Conservation (phyloP, 371 early-diverging fungal genomes). For the Actinomortierella ambigua region DNA sequence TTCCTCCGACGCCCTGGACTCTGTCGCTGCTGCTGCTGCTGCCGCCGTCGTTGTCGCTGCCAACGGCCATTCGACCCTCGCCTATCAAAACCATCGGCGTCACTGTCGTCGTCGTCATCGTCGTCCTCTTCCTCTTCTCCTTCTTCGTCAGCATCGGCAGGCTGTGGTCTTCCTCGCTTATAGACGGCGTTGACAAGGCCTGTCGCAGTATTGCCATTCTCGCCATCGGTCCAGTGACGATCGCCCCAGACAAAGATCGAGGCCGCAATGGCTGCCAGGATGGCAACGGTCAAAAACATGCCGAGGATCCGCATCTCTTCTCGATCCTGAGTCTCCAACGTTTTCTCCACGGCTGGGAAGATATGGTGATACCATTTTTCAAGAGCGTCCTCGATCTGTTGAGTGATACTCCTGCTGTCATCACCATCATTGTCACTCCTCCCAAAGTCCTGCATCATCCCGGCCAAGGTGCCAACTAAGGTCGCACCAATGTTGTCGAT, state of each 20-base stretch:
- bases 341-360: constrained; percentile 27
- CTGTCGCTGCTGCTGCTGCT: too few species aligned
- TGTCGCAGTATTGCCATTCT: constrained; percentile 34
- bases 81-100: constrained; percentile 1
- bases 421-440: constrained; percentile 12
- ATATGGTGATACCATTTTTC: constrained; percentile 29
- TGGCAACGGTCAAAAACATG: constrained; percentile 22
- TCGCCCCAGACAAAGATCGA: constrained; percentile 45
- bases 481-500: constrained; percentile 51
- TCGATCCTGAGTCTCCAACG: constrained; percentile 20
- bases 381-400: constrained; percentile 23
- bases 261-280: constrained; percentile 17
- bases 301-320: constrained; percentile 31
- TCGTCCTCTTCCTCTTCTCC: constrained; percentile 3
- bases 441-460: constrained; percentile 42
- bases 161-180: constrained; percentile 5
- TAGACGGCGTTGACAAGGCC: constrained; percentile 32
- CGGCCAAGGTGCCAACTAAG: constrained; percentile 41
- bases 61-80: constrained; percentile 17
- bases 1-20: too few species aligned
- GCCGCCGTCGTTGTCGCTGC: background rate
- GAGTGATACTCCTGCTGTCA: background rate
- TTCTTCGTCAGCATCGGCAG: background rate
- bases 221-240: constrained; percentile 45
- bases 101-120: constrained; percentile 7